Evolutionary conservation across 2,329 filamentous ascomycete genomes (phyloP).

Genomic region (Exophiala spinifera): DNA sequence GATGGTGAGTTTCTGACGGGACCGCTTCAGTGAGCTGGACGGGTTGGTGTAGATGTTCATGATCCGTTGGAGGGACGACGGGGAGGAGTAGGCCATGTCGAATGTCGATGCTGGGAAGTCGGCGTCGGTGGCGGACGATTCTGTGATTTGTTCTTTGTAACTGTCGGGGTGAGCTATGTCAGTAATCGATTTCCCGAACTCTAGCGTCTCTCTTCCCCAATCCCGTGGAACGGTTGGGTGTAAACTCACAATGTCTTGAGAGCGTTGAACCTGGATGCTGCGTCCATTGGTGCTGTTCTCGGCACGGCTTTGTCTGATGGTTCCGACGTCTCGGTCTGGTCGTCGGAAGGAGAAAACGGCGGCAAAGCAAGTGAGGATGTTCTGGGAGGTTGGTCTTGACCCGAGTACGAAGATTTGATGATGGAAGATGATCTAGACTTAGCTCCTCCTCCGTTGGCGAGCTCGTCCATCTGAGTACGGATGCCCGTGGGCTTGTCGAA

Average conservation of each 20-base stretch:
- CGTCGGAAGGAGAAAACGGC: constrained; percentile 18
- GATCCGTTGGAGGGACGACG: constrained; percentile 77
- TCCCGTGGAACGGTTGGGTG: too few relatives aligned
- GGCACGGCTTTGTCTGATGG: constrained; percentile 36
- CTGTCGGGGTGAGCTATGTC: too few relatives aligned
- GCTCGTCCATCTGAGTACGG: constrained; percentile 70
- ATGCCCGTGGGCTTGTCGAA: constrained; percentile 89
- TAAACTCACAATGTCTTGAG: constrained; percentile 56
- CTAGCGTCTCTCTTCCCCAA: too few relatives aligned
- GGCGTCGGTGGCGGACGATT: constrained; percentile 51
- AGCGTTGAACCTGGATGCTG: constrained; percentile 69
- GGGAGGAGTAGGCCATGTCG: constrained; percentile 59
- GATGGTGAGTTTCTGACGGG: constrained; percentile 63
- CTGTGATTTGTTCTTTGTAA: constrained; percentile 73
- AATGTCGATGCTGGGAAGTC: constrained; percentile 50
- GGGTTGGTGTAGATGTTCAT: constrained; percentile 80
- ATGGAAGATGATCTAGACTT: constrained; percentile 19
- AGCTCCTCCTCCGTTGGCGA: constrained; percentile 56
- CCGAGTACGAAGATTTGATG: constrained; percentile 14
- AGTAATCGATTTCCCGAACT: constrained; percentile 37
- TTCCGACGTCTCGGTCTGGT: constrained; percentile 34
- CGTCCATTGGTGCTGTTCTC: constrained; percentile 46
- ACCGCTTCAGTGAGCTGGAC: constrained; percentile 56
- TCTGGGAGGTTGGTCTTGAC: constrained; percentile 11
- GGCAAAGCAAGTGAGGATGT: constrained; percentile 21